phyloP scores from a whole-genome alignment of 257 asterid species.

The Plantago elongata region DNA sequence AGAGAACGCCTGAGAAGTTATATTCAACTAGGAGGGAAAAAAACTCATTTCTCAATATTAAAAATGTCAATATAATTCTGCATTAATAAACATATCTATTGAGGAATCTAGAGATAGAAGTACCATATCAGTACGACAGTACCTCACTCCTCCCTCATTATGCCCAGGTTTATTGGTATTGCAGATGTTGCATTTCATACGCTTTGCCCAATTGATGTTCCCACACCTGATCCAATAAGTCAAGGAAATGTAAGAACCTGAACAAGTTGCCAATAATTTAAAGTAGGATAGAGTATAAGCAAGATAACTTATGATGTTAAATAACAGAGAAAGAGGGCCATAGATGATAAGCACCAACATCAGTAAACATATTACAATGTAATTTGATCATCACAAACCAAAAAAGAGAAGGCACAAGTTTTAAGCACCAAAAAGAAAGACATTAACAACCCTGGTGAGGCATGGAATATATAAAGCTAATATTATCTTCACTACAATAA shows the following conservation, averaged over 20 bases:
- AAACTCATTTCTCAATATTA: slow-evolving; percentile 1
- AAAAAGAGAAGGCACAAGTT: background rate
- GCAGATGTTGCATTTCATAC: slow-evolving; percentile 94
- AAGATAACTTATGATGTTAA: background rate
- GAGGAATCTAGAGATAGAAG: slow-evolving; percentile 5
- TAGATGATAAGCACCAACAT: background rate
- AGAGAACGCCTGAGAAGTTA: background rate
- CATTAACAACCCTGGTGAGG: no score
- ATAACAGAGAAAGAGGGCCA: background rate
- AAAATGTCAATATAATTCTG: background rate
- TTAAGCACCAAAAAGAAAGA: background rate
- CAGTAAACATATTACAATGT: background rate
- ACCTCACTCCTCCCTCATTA: slow-evolving; percentile 96
- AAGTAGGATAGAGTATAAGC: background rate
- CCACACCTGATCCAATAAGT: slow-evolving; percentile 67
- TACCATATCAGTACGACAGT: slow-evolving; percentile 11
- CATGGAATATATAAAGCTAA: background rate
- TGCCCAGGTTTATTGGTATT: slow-evolving; percentile 97
- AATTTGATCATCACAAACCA: background rate
- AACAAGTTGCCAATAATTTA: background rate
- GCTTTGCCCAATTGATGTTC: slow-evolving; percentile 98
- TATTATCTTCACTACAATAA: background rate
- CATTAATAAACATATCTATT: background rate
- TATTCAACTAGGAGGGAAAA: background rate
- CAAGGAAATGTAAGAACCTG: slow-evolving; percentile 8